A percentile compares a stretch with the other conserved stretches of the same genome.
phyloP scores from a whole-genome alignment of 2,329 filamentous ascomycete species.

The Achaetomium macrosporum region DNA sequence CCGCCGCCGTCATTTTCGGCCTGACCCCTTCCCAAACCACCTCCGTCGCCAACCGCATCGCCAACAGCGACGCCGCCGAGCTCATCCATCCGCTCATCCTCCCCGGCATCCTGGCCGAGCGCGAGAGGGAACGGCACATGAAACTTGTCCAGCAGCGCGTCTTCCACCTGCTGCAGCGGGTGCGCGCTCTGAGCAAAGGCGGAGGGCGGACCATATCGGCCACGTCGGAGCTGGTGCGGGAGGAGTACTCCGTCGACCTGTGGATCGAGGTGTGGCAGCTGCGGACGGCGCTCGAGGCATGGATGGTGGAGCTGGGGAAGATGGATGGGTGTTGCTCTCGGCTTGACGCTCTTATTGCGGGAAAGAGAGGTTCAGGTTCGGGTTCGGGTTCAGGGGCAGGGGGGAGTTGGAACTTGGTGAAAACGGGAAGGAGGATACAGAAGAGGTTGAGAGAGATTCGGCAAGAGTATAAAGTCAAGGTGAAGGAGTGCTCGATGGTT shows the following conservation, averaged over 20 bases:
- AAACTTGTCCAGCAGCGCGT: not conserved
- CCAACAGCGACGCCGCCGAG: not conserved
- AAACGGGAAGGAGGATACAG: constrained; percentile 12
- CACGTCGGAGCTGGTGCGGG: not conserved
- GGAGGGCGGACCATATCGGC: no score
- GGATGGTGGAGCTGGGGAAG: constrained; percentile 21
- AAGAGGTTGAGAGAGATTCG: constrained; percentile 13
- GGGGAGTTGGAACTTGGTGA: not conserved
- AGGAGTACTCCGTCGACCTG: not conserved
- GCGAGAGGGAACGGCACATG: not conserved
- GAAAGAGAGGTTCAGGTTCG: not conserved
- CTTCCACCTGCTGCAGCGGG: not conserved
- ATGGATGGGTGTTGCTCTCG: constrained; percentile 17
- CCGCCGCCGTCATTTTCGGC: not conserved
- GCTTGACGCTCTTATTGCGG: no score
- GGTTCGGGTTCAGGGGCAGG: not conserved
- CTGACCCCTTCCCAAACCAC: not conserved
- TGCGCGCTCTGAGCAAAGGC: not conserved
- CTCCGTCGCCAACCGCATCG: not conserved
- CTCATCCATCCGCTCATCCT: not conserved
- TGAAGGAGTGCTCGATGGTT: constrained; percentile 15
- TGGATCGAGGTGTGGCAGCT: constrained; percentile 23
- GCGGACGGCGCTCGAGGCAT: constrained; percentile 17
- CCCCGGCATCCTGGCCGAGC: constrained; percentile 1
- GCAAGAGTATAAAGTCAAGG: constrained; percentile 17